Evolutionary conservation across 495 filamentous ascomycete genomes (phyloP).

Genomic region (Aspergillus steynii): DNA sequence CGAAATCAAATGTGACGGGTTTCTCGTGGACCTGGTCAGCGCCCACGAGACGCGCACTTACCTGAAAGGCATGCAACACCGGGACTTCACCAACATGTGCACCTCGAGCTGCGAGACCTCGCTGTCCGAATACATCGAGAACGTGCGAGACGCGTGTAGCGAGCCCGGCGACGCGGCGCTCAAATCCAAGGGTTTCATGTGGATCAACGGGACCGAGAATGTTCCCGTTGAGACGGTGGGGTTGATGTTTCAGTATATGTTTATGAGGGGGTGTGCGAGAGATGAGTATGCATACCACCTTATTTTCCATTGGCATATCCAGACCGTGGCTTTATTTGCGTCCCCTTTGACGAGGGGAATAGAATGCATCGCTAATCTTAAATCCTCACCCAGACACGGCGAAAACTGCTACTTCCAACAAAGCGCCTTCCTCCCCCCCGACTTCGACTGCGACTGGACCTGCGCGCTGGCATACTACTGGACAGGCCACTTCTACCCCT

Average conservation of each 20-base stretch:
- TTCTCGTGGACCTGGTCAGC: conserved; percentile 26
- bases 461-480: conserved; percentile 13
- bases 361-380: not conserved
- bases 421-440: not conserved
- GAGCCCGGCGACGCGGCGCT: conserved; percentile 27
- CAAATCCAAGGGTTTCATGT: not conserved
- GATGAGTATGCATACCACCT: conserved; percentile 7
- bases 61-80: conserved; percentile 17
- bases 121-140: conserved; percentile 28
- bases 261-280: conserved; percentile 28
- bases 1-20: conserved; percentile 29
- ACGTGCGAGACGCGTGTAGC: conserved; percentile 25
- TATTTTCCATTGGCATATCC: too few relatives aligned
- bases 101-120: conserved; percentile 30
- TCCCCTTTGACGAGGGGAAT: too few relatives aligned
- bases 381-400: not conserved
- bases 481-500: conserved; percentile 12
- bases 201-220: conserved; percentile 4
- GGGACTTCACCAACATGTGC: conserved; percentile 27
- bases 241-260: conserved; percentile 31
- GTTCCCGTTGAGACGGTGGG: conserved; percentile 27
- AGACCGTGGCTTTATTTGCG: too few relatives aligned
- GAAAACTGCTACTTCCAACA: conserved; percentile 8
- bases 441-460: conserved; percentile 8
- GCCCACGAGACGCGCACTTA: conserved; percentile 10